Conservation (phyloP, 1,139 yeast species). For the Candida tunisiensis region DNA sequence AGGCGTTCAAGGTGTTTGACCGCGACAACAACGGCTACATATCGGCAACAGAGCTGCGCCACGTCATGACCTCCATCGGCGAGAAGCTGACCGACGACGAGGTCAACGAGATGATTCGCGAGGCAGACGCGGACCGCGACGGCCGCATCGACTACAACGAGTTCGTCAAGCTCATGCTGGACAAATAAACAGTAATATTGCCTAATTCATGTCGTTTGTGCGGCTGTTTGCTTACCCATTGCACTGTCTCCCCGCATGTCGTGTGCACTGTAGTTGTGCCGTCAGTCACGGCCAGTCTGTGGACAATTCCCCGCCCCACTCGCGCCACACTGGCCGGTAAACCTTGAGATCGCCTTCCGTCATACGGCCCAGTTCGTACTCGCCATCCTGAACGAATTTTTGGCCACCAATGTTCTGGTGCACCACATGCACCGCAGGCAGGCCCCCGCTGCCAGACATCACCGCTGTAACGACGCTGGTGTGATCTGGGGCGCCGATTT, state of each 20-base stretch:
- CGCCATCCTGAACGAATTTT: conserved; percentile 17
- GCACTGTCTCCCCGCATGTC: no score
- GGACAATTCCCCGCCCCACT: conserved; percentile 37
- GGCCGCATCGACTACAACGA: conserved; percentile 95
- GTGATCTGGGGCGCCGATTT: conserved; percentile 45
- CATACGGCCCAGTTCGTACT: conserved; percentile 27
- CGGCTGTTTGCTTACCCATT: no score
- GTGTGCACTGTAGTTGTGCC: no score
- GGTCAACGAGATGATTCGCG: conserved; percentile 87
- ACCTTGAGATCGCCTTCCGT: conserved; percentile 31
- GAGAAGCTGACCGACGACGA: conserved; percentile 88
- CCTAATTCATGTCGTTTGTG: no score
- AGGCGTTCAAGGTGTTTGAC: conserved; percentile 91
- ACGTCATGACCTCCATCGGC: conserved; percentile 91
- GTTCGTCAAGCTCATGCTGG: conserved; percentile 60
- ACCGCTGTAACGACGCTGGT: conserved; percentile 36
- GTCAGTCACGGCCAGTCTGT: no score
- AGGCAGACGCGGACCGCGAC: conserved; percentile 85
- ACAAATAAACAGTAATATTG: no score
- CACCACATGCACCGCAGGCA: neutral
- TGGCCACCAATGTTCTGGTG: conserved; percentile 13
- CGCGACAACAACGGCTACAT: conserved; percentile 94
- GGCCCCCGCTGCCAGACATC: no score
- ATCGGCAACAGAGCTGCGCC: conserved; percentile 90
- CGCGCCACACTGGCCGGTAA: conserved; percentile 37